phyloP scores from a whole-genome alignment of 345 rosid genomes.

The Euphorbia lathyris region DNA sequence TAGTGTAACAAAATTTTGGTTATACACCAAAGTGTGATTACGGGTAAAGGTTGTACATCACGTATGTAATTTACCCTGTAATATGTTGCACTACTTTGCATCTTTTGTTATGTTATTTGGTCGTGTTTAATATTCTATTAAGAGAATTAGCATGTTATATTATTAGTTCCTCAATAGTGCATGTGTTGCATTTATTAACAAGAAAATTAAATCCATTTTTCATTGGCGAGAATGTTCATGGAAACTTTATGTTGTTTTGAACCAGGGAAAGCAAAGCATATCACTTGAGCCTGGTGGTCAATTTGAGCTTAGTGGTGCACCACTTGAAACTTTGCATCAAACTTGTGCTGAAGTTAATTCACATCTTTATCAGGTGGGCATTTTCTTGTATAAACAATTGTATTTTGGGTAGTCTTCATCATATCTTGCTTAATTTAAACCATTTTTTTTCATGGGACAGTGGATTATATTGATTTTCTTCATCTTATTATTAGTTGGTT shows the following conservation, averaged over 20 bases:
- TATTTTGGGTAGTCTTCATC: not conserved
- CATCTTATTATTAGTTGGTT: not conserved
- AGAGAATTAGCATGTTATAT: not conserved
- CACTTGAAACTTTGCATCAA: slow-evolving; percentile 98
- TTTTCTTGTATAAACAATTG: not conserved
- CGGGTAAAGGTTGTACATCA: too few species aligned
- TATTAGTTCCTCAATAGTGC: not conserved
- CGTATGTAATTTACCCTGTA: too few species aligned
- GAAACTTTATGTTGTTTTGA: slow-evolving; percentile 17
- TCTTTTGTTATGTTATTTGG: slow-evolving; percentile 3
- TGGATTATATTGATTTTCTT: not conserved
- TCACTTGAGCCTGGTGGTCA: slow-evolving; percentile 99
- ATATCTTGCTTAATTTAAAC: not conserved
- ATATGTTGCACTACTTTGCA: slow-evolving; percentile 3
- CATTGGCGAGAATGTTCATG: not conserved
- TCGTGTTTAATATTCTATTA: slow-evolving; percentile 1
- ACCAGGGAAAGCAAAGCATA: slow-evolving; percentile 95
- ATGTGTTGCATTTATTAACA: not conserved
- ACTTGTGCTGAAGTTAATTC: slow-evolving; percentile 99
- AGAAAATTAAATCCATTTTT: slow-evolving; percentile 1
- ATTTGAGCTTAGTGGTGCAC: slow-evolving; percentile 98
- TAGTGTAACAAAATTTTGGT: too few species aligned
- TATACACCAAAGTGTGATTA: too few species aligned
- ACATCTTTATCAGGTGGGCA: slow-evolving; percentile 85
- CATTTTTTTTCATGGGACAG: not conserved